A percentile compares a stretch with the other conserved stretches of the same genome.
phyloP scores from a whole-genome alignment of 75 land plant genomes.

The Cryptomeria japonica region DNA sequence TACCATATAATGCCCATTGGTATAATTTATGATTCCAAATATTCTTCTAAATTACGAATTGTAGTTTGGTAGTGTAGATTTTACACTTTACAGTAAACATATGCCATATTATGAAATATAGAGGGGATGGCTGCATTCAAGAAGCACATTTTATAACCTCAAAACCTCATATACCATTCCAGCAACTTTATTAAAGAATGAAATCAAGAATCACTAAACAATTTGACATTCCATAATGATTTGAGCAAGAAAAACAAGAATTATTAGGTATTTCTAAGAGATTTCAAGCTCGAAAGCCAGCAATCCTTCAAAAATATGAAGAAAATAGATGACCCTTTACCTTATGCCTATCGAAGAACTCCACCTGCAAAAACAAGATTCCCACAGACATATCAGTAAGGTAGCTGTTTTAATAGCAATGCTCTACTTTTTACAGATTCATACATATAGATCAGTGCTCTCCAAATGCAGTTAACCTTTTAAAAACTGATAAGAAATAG shows the following conservation, averaged over 20 bases:
- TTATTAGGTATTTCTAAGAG: background rate
- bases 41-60: no score
- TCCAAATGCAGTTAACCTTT: background rate
- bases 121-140: background rate
- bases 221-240: background rate
- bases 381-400: background rate
- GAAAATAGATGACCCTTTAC: conserved; percentile 31
- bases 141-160: background rate
- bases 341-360: conserved; percentile 96
- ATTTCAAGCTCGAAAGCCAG: background rate
- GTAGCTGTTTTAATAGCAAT: background rate
- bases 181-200: background rate
- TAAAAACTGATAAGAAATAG: background rate
- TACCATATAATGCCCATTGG: no score
- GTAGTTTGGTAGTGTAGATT: no score
- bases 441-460: background rate
- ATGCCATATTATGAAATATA: no score
- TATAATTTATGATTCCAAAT: no score
- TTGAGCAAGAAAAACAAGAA: background rate
- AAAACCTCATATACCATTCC: background rate
- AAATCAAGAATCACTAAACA: background rate
- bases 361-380: conserved; percentile 60
- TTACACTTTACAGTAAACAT: no score
- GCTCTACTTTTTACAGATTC: background rate
- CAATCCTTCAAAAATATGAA: conserved; percentile 5